A percentile compares a stretch with the other conserved stretches of the same genome.
These are phyloP conservation scores for Saturnispora sanitii DNA, from an alignment of 805 yeast genomes.

Conservation along the genomic window DNA sequence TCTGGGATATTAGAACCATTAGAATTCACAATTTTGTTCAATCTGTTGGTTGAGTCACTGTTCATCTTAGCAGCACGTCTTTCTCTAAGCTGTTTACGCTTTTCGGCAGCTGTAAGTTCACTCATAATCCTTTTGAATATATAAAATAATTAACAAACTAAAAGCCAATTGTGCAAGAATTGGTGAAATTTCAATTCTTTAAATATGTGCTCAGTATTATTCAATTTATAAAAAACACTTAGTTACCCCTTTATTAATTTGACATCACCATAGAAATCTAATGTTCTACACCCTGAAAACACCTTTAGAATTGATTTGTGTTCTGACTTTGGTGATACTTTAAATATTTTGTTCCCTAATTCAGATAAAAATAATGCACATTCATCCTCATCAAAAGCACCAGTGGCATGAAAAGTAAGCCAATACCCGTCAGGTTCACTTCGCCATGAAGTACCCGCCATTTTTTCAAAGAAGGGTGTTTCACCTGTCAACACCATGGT, in stretches of 20 bases:
- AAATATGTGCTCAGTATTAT: background rate
- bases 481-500: constrained; percentile 1
- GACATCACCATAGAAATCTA: background rate
- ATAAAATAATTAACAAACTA: too few relatives aligned
- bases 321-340: background rate
- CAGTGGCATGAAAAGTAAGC: background rate
- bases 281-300: background rate
- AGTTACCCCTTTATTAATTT: background rate
- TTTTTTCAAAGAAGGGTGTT: background rate
- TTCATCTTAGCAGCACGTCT: constrained; percentile 60
- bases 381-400: background rate
- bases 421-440: background rate
- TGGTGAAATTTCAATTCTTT: too few relatives aligned
- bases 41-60: constrained; percentile 38
- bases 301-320: background rate
- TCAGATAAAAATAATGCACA: background rate
- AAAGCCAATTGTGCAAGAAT: too few relatives aligned
- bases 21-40: constrained; percentile 41
- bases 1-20: constrained; percentile 24
- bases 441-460: constrained; percentile 9
- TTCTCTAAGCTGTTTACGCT: constrained; percentile 47
- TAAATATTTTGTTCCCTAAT: background rate
- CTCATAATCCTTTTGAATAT: too few relatives aligned
- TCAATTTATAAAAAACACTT: background rate
- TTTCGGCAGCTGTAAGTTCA: constrained; percentile 44